Base-by-base conservation (phyloP, 108 stramenopile species). In the Nitzschia sp. region DNA sequence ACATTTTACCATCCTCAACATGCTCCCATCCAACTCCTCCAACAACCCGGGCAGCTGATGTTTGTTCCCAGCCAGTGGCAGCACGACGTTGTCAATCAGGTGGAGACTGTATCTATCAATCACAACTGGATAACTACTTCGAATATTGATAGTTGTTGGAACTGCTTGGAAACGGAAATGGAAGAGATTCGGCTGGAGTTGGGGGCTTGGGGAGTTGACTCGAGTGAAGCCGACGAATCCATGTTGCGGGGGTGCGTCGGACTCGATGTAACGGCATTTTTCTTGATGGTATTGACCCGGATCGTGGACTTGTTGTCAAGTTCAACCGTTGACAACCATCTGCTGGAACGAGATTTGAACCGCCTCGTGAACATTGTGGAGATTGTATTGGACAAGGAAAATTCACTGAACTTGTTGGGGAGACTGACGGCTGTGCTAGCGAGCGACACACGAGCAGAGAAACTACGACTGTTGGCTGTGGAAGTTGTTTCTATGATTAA, bases 81-180 rank as follows among this genome's bases (percentile, higher is more conserved):
- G 62, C 95, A 96, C 53, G 53, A 79, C n/a, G 95, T 96, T 9
- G 64, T 72, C 20, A 96, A 96, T 75, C 39, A 87, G 17, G 62
- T 62, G 41, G 91, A 91, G 67, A 89, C 91, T 39, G 57, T 96
- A 6, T 90, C 87, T 6, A 81, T 92, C 63, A 95, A 95, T 79
- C 91, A 90, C 69, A 95, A 95, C 58, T 95, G 94, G 94, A 83
- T 90, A 25, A 90, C 87, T 15, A 65, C 72, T 10, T 63, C 78
- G 8, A 82, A 79, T 48, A 48, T 89, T 43, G 85, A 86, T 57
- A 40, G 22, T 15, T 48, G 73, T 8, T 86, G 80, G 77, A 65
- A 82, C 19, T 87, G 83, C 55, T 39, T 93, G 43, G 20, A 50
- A 26, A 57, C 61, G 14, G 91, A 92, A 77, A 69, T 87, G 37